These are phyloP conservation scores for Trichosporon ovoides DNA, from an alignment of 1,284 basidiomycete species.

Conservation along the genomic window DNA sequence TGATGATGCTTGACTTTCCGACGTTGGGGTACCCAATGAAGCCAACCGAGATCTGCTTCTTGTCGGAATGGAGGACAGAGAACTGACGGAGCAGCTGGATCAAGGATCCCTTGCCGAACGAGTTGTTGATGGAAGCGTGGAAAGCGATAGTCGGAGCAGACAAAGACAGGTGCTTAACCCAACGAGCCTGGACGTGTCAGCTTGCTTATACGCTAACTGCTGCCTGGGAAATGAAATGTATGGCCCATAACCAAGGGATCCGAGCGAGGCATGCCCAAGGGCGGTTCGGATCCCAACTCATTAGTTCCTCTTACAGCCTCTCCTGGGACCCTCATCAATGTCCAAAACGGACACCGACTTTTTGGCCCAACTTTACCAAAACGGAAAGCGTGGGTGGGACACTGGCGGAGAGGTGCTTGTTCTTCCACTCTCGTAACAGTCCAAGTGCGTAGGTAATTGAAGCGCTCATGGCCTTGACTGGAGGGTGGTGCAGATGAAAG, in stretches of 20 bases:
- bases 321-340: slow-evolving; percentile 44
- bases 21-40: slow-evolving; percentile 99
- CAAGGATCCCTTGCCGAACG: slow-evolving; percentile 95
- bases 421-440: slow-evolving; percentile 63
- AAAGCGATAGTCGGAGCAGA: slow-evolving; percentile 95
- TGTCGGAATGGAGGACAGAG: slow-evolving; percentile 93
- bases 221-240: slow-evolving; percentile 16
- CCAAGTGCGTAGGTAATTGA: slow-evolving; percentile 39
- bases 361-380: slow-evolving; percentile 33
- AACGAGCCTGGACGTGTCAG: slow-evolving; percentile 67
- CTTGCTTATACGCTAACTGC: slow-evolving; percentile 6
- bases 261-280: slow-evolving; percentile 26
- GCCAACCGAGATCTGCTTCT: slow-evolving; percentile 98
- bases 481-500: slow-evolving; percentile 44
- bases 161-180: slow-evolving; percentile 92
- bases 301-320: slow-evolving; percentile 41
- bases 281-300: slow-evolving; percentile 50
- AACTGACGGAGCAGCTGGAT: slow-evolving; percentile 97
- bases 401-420: slow-evolving; percentile 49
- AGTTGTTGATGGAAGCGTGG: slow-evolving; percentile 98
- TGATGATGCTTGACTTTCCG: slow-evolving; percentile 95
- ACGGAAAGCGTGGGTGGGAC: slow-evolving; percentile 48
- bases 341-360: slow-evolving; percentile 43
- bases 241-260: slow-evolving; percentile 52
- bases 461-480: slow-evolving; percentile 52